Evolutionary conservation across 164 flowering plant species (phyloP).

Genomic region (Sextonia rubra): DNA sequence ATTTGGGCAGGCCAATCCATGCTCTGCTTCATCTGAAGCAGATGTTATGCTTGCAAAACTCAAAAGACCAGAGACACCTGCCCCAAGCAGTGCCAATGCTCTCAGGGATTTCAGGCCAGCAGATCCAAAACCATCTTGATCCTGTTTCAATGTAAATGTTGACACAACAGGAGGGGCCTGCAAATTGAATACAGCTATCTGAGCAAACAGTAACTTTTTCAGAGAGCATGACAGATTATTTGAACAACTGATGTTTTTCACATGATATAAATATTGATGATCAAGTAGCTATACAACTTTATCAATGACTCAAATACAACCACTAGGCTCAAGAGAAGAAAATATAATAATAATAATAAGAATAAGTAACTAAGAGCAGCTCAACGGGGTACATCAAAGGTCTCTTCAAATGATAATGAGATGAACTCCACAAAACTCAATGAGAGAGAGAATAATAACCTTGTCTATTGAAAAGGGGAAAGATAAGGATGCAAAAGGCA

Average conservation of each 20-base stretch:
- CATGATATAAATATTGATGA: neutral
- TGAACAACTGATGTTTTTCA: neutral
- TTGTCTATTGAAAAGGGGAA: too few species aligned
- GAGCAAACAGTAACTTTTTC: slow-evolving; percentile 6
- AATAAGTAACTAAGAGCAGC: neutral
- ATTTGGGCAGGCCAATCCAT: slow-evolving; percentile 66
- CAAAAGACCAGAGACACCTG: slow-evolving; percentile 73
- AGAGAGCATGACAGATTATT: neutral
- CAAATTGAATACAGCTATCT: slow-evolving; percentile 7
- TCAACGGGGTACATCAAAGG: neutral
- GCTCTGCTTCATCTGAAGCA: slow-evolving; percentile 98
- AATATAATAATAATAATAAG: neutral
- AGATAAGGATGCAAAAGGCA: too few species aligned
- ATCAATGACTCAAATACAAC: neutral
- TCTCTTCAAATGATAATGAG: too few species aligned
- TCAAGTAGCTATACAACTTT: neutral
- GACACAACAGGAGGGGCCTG: slow-evolving; percentile 61
- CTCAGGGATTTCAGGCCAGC: slow-evolving; percentile 52
- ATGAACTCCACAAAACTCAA: too few species aligned
- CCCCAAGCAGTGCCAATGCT: slow-evolving; percentile 75
- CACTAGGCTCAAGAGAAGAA: neutral
- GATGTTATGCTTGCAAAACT: slow-evolving; percentile 65
- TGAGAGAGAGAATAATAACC: too few species aligned
- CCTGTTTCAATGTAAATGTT: slow-evolving; percentile 44
- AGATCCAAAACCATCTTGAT: slow-evolving; percentile 49